Percentiles rank a stretch among this genome's conserved stretches.
phyloP scores from a whole-genome alignment of 179 eudicot species.

The Carnegiea gigantea region DNA sequence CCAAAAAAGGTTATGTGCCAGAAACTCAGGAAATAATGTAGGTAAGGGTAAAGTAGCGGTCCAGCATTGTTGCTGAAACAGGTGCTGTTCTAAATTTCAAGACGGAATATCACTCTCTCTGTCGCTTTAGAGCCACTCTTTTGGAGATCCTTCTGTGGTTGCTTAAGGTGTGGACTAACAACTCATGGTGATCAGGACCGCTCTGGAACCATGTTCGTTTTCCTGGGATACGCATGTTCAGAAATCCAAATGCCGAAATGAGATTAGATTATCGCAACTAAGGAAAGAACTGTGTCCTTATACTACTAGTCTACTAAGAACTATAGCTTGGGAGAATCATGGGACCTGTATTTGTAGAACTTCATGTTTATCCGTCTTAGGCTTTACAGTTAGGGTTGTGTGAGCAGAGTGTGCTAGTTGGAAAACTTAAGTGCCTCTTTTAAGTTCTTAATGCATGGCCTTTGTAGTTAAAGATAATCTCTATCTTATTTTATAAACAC shows the following conservation, averaged over 20 bases:
- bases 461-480: no score
- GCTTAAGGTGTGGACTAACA: neutral
- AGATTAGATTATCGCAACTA: no score
- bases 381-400: no score
- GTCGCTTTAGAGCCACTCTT: slow-evolving; percentile 18
- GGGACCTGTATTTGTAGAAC: no score
- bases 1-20: neutral
- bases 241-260: neutral
- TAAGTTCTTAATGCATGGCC: no score
- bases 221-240: neutral
- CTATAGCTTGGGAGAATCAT: no score
- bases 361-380: no score
- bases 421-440: no score
- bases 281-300: no score
- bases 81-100: slow-evolving; percentile 3
- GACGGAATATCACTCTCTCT: neutral
- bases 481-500: no score
- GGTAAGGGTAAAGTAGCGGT: slow-evolving; percentile 1
- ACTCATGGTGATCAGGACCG: neutral
- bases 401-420: no score
- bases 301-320: no score
- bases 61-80: neutral
- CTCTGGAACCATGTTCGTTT: neutral
- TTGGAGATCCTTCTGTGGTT: slow-evolving; percentile 13
- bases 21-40: neutral